Base-by-base conservation (phyloP, 148 eudicot genomes). In the Chenopodium quinoa region DNA sequence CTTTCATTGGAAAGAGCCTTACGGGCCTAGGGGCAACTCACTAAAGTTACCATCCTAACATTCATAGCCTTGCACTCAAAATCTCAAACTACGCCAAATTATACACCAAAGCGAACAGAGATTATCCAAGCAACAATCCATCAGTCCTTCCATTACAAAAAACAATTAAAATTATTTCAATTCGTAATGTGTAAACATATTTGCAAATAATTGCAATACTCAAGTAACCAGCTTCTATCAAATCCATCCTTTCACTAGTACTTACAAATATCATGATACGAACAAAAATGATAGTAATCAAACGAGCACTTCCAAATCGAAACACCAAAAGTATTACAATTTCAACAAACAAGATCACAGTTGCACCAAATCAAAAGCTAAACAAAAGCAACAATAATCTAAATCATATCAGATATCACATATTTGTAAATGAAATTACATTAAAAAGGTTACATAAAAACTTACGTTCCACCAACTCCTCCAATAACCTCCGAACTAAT, bases 391-490 rank as follows among this genome's bases (percentile, higher is more conserved):
- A 32, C 4, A 7, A 16, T n/a, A n/a, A n/a, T n/a, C n/a, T n/a
- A n/a, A n/a, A n/a, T 62, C 8, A 7, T 56, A 71, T 60, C 27
- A 1, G 25, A 50, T 4, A 72, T n/a, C 76, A 47, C 20, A 23
- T 4, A 47, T 23, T 8, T 32, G 19, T 14, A 74, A 52, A 74
- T 4, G 22, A 60, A 50, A 25, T 48, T 29, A 27, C 58, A 47
- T 47, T 13, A 47, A 46, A 20, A 29, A 64, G 4, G 46, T 23
- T 48, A 66, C 12, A 22, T 17, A 32, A 74, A 19, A 76, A 82
- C 92, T 92, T 89, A 95, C 97, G 98, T 95, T 90, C 98, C 97
- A 56, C 98, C 98, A 78, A 93, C 97, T 78, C 98, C 98, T 85
- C 98, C 98, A 16, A 87, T 47, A 37, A 88, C 92, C 87, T 95